These are phyloP conservation scores for Trametes cubensis DNA, from an alignment of 768 basidiomycete genomes.

Conservation along the genomic window DNA sequence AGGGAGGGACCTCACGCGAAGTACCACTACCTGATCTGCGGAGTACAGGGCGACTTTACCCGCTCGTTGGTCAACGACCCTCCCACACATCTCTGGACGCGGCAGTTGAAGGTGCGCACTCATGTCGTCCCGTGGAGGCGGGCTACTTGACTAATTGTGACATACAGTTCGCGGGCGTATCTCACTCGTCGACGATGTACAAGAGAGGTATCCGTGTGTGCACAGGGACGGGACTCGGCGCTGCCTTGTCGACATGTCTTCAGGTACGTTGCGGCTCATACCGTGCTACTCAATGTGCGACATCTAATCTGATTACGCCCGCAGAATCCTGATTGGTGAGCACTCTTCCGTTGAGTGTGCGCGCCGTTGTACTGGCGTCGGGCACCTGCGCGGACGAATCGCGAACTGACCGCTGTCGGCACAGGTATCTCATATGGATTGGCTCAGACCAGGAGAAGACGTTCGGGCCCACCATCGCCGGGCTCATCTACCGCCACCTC, in stretches of 20 bases:
- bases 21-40: conserved; percentile 48
- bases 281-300: not conserved
- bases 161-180: conserved; percentile 45
- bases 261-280: conserved; percentile 32
- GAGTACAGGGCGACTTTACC: conserved; percentile 51
- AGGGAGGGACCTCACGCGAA: conserved; percentile 45
- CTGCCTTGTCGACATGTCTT: conserved; percentile 46
- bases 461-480: conserved; percentile 46
- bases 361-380: conserved; percentile 10
- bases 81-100: conserved; percentile 45
- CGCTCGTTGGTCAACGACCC: conserved; percentile 44
- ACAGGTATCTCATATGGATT: conserved; percentile 46
- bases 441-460: conserved; percentile 49
- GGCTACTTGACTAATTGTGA: not conserved
- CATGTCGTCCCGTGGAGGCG: not conserved
- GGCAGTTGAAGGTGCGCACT: conserved; percentile 44
- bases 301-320: not conserved
- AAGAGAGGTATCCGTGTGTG: conserved; percentile 48
- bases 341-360: not conserved
- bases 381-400: conserved; percentile 3
- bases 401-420: conserved; percentile 1
- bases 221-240: conserved; percentile 49
- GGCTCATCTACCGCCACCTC: conserved; percentile 43
- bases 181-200: conserved; percentile 47
- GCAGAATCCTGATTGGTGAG: conserved; percentile 40